Percentiles rank a stretch among this genome's conserved stretches.
These are phyloP conservation scores for Fusarium secorum DNA, from an alignment of 2,329 filamentous ascomycete species.

Conservation along the genomic window DNA sequence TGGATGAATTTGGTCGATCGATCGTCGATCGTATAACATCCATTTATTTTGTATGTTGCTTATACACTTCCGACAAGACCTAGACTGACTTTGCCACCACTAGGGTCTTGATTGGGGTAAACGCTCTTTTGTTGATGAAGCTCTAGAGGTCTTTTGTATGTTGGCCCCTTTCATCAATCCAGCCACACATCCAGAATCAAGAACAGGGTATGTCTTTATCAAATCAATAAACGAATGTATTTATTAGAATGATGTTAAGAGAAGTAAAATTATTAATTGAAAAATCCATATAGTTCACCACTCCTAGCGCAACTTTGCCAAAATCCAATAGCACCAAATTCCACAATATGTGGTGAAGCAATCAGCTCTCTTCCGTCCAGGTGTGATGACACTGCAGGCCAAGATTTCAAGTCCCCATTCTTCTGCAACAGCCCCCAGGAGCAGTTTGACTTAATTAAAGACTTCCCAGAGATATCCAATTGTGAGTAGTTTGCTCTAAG, in stretches of 20 bases:
- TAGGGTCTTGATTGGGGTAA: rapidly evolving
- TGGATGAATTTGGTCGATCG: rapidly evolving
- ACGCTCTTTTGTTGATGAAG: rapidly evolving
- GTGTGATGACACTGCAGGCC: not conserved
- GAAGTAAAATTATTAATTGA: rapidly evolving
- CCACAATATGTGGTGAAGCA: rapidly evolving
- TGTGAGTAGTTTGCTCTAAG: rapidly evolving
- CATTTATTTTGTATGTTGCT: not conserved
- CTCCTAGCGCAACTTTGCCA: rapidly evolving
- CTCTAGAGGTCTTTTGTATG: not conserved
- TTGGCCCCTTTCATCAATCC: not conserved
- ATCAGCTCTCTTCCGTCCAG: not conserved
- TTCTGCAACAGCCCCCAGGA: rapidly evolving
- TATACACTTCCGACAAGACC: rapidly evolving
- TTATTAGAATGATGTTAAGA: rapidly evolving
- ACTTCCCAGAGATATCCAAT: not conserved
- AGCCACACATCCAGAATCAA: rapidly evolving
- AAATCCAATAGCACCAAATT: rapidly evolving
- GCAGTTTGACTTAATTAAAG: not conserved
- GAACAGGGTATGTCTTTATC: not conserved
- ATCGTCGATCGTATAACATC: not conserved
- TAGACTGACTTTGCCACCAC: rapidly evolving
- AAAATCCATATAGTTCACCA: rapidly evolving
- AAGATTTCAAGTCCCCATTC: not conserved
- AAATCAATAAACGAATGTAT: rapidly evolving